Base-by-base conservation (phyloP, 306 rosid genomes). In the Lathyrus oleraceus region DNA sequence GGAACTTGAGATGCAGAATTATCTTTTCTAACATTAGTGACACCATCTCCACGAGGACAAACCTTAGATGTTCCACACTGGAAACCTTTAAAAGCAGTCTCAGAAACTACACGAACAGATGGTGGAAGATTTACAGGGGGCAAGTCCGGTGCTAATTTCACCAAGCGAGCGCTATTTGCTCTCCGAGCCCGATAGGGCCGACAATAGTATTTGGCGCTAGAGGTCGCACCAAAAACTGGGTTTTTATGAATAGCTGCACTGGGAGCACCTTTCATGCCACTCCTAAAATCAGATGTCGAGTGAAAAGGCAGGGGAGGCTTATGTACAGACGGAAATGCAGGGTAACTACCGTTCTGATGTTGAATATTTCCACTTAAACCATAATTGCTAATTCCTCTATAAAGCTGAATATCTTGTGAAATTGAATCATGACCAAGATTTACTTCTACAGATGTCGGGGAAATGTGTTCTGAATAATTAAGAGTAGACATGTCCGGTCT, bases 81-180 rank as follows among this genome's bases (percentile, higher is more conserved):
- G 67, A 81, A 62, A 57, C 94, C 86, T 78, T 76, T 87, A 78
- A 85, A 88, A 78, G 82, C 86, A 65, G 93, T 79, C 77, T 90
- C 90, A 63, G 97, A 85, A 76, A 91, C 95, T 66, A 94, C 78
- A 39, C 95, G 92, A 79, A 89, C 96, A 20, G 97, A 86, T 53
- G 89, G 87, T 59, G 99, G 99, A 36, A 94, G 99, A 86, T 88
- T 94, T 76, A 94, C 95, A 6, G 95, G 97, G 11, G 99, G 96
- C 81, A 91, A 81, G 68, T 71, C 92, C 12, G 97, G 99, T 52
- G 97, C 97, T 79, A 94, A 81, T 78, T 85, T 94, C 68, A 94
- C 96, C 57, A 87, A 21, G 78, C 54, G 87, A 32, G 87, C 65
- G 70, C 69, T 84, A 39, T 78, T 82, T 61, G 78, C 69, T 73